phyloP scores from a whole-genome alignment of 768 basidiomycete species.

The Flagelloscypha sp. region DNA sequence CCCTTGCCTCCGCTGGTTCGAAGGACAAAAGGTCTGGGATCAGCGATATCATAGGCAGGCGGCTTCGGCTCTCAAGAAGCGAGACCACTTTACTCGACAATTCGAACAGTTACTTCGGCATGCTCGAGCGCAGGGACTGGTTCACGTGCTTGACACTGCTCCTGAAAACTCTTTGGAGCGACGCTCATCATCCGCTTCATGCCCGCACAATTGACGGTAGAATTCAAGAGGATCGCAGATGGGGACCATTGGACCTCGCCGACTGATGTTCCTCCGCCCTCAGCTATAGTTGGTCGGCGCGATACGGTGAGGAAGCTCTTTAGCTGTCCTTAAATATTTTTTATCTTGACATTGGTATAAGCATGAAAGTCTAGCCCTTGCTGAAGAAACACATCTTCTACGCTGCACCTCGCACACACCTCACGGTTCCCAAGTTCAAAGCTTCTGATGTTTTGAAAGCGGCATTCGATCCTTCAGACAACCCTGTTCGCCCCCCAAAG shows the following conservation, averaged over 20 bases:
- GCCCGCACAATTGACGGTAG: conserved; percentile 18
- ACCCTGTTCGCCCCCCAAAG: conserved; percentile 34
- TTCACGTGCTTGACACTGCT: conserved; percentile 21
- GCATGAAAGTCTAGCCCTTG: conserved; percentile 47
- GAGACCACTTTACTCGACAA: conserved; percentile 36
- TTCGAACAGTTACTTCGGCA: conserved; percentile 34
- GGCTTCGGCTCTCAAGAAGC: conserved; percentile 32
- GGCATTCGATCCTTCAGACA: conserved; percentile 41
- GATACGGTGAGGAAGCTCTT: conserved; percentile 44
- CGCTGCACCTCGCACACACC: conserved; percentile 46
- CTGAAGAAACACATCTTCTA: conserved; percentile 49
- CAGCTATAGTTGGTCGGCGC: conserved; percentile 59
- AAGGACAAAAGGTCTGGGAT: conserved; percentile 58
- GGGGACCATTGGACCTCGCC: conserved; percentile 52
- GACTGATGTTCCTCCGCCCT: conserved; percentile 65
- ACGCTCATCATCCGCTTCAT: no score
- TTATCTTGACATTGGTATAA: conserved; percentile 14
- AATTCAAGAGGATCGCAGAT: conserved; percentile 34
- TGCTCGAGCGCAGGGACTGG: conserved; percentile 39
- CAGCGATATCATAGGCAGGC: conserved; percentile 35
- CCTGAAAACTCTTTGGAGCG: no score
- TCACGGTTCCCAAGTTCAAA: conserved; percentile 40
- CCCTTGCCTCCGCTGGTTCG: conserved; percentile 57
- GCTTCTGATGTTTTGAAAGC: conserved; percentile 36
- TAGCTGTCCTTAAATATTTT: not conserved